Conservation (phyloP, 768 basidiomycete species). For the Lactarius evosmus region DNA sequence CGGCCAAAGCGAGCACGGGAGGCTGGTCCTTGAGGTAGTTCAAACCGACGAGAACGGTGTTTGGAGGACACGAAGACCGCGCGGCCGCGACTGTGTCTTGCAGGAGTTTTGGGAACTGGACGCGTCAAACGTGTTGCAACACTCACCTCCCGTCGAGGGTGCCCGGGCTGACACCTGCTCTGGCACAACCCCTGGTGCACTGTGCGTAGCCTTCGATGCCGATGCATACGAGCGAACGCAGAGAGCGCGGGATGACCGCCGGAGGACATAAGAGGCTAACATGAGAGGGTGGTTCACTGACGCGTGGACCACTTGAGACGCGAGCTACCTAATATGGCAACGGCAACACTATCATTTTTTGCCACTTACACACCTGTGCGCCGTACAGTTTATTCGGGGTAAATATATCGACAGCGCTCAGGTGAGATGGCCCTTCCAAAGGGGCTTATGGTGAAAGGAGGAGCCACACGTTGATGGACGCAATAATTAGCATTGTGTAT, state of each 20-base stretch:
- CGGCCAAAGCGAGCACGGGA: conserved; percentile 69
- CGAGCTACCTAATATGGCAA: conserved; percentile 1
- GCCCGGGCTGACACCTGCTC: neutral
- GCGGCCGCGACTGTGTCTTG: conserved; percentile 6
- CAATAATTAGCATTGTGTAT: too few relatives aligned
- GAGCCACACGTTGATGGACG: too few relatives aligned
- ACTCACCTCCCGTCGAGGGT: conserved; percentile 8
- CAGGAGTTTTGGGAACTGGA: neutral
- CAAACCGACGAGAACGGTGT: conserved; percentile 74
- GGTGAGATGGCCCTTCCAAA: too few relatives aligned
- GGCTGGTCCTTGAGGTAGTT: conserved; percentile 82
- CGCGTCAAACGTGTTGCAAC: neutral
- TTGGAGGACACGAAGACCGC: conserved; percentile 62
- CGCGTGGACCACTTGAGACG: neutral
- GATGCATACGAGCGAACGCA: conserved; percentile 2
- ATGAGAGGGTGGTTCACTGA: conserved; percentile 1
- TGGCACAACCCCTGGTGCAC: neutral
- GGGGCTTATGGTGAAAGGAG: too few relatives aligned
- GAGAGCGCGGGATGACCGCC: neutral
- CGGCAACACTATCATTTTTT: neutral
- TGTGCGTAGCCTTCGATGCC: neutral
- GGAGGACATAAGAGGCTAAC: conserved; percentile 13
- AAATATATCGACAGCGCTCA: neutral
- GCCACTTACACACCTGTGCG: neutral
- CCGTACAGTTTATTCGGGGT: neutral